A percentile compares a stretch with the other conserved stretches of the same genome.
These are phyloP conservation scores for Narthecium ossifragum DNA, from an alignment of 106 monocot genomes.

Conservation along the genomic window DNA sequence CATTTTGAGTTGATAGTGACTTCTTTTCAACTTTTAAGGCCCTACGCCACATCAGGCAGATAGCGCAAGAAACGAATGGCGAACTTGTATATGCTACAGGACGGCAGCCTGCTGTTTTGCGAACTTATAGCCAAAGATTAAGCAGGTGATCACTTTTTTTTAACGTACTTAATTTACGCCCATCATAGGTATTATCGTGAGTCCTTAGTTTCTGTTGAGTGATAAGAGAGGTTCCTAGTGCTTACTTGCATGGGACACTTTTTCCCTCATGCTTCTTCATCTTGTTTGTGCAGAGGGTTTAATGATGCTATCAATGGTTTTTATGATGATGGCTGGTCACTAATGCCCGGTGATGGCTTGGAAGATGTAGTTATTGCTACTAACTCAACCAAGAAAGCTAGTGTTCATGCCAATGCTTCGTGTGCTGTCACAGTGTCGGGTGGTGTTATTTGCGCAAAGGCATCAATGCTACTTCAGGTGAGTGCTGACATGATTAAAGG, in stretches of 20 bases:
- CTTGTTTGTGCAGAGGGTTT: slow-evolving; percentile 77
- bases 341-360: slow-evolving; percentile 63
- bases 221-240: not conserved
- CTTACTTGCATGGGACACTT: not conserved
- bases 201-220: not conserved
- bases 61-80: slow-evolving; percentile 81
- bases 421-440: slow-evolving; percentile 27
- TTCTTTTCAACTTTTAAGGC: no score
- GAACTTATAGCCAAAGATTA: slow-evolving; percentile 82
- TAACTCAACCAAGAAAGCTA: slow-evolving; percentile 46
- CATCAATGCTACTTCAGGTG: slow-evolving; percentile 93
- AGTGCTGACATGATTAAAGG: no score
- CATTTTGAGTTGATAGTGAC: no score
- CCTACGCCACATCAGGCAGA: slow-evolving; percentile 74
- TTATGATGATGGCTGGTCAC: slow-evolving; percentile 85
- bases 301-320: slow-evolving; percentile 97
- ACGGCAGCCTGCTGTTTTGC: slow-evolving; percentile 79
- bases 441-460: slow-evolving; percentile 88
- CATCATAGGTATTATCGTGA: no score
- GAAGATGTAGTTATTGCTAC: slow-evolving; percentile 71
- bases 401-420: slow-evolving; percentile 17
- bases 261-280: no score
- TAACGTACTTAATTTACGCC: no score
- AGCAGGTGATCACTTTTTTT: slow-evolving; percentile 47
- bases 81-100: slow-evolving; percentile 65